A percentile compares a stretch with the other conserved stretches of the same genome.
Evolutionary conservation across 2,329 filamentous ascomycete species (phyloP).

Genomic region (Stemphylium vesicarium): DNA sequence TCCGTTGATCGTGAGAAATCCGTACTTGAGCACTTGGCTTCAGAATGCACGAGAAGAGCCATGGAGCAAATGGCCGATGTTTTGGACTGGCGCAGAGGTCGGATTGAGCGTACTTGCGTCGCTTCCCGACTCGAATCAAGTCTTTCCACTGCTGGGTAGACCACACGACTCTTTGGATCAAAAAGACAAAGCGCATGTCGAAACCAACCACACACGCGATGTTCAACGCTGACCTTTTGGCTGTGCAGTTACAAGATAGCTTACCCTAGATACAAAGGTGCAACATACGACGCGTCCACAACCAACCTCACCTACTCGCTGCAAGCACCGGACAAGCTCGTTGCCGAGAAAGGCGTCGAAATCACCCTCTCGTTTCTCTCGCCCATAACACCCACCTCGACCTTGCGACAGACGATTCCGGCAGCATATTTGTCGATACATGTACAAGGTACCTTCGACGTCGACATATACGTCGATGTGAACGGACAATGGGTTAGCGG

Average conservation of each 20-base stretch:
- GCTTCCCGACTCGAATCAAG: constrained; percentile 63
- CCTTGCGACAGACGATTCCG: constrained; percentile 80
- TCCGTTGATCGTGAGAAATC: constrained; percentile 58
- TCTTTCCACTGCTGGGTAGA: constrained; percentile 70
- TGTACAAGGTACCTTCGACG: constrained; percentile 67
- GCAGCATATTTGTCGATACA: constrained; percentile 77
- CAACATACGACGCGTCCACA: constrained; percentile 71
- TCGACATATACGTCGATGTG: constrained; percentile 56
- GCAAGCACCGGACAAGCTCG: constrained; percentile 50
- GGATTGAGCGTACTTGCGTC: constrained; percentile 69
- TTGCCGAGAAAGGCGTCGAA: constrained; percentile 53
- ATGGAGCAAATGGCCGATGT: constrained; percentile 87
- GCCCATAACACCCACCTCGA: constrained; percentile 81
- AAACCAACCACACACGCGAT: not conserved
- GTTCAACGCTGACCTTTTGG: not conserved
- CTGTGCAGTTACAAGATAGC: constrained; percentile 60
- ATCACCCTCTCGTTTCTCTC: constrained; percentile 73
- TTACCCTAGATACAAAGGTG: constrained; percentile 65
- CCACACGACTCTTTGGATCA: constrained; percentile 66
- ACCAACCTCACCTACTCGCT: constrained; percentile 72
- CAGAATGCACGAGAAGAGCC: constrained; percentile 72
- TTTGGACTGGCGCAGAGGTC: constrained; percentile 75
- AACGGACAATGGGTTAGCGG: constrained; percentile 80
- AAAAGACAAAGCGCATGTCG: constrained; percentile 48
- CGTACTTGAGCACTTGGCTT: constrained; percentile 62